A percentile compares a stretch with the other conserved stretches of the same genome.
Evolutionary conservation across 495 filamentous ascomycete genomes (phyloP).

Genomic region (Penicillium angulare): DNA sequence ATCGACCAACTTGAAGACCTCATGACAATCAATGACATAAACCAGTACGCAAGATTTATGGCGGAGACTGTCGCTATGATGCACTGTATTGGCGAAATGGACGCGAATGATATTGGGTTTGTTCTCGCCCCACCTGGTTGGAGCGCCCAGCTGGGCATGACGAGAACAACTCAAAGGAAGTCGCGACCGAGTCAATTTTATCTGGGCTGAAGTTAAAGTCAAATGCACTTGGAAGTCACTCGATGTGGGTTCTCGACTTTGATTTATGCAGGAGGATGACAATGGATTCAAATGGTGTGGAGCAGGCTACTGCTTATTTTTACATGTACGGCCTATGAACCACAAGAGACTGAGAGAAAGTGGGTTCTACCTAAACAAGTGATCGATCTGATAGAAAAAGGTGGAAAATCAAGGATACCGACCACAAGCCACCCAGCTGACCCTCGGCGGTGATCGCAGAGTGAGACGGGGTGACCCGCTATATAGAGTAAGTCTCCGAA

Average conservation of each 20-base stretch:
- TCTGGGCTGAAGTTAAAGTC: not conserved
- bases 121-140: not conserved
- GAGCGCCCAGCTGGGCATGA: not conserved
- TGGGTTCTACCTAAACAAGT: not conserved
- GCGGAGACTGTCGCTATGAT: conserved; percentile 3
- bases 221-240: not conserved
- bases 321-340: not conserved
- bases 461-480: no score
- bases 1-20: not conserved
- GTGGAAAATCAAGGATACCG: not conserved
- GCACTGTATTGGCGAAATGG: conserved; percentile 1
- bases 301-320: not conserved
- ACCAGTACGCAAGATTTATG: not conserved
- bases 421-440: no score
- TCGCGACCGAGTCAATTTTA: not conserved
- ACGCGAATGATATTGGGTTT: conserved; percentile 1
- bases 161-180: not conserved
- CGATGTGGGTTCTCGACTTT: not conserved
- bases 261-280: not conserved
- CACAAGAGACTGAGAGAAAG: not conserved
- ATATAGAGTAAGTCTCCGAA: no score
- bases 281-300: not conserved
- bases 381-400: not conserved
- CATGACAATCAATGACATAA: not conserved
- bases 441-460: no score